phyloP scores from a whole-genome alignment of 2,329 filamentous ascomycete genomes.

The Cadophora sp. region DNA sequence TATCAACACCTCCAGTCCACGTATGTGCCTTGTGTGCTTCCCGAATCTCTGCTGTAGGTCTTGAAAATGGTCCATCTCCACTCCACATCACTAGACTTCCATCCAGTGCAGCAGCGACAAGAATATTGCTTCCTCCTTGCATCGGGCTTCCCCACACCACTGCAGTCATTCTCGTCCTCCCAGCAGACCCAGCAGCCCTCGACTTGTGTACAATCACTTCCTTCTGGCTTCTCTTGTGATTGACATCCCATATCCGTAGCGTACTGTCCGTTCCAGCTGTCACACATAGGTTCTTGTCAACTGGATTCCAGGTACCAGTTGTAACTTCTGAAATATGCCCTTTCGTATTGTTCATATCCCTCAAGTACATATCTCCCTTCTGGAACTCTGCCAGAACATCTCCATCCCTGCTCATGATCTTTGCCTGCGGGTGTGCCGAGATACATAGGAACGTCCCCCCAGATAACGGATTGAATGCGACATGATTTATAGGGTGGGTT shows the following conservation, averaged over 20 bases:
- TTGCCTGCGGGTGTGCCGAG: constrained; percentile 87
- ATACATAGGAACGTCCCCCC: constrained; percentile 85
- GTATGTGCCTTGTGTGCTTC: constrained; percentile 83
- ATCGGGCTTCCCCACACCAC: constrained; percentile 82
- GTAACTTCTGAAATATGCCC: constrained; percentile 94
- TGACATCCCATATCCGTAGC: constrained; percentile 95
- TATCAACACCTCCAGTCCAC: constrained; percentile 91
- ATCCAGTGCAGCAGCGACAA: constrained; percentile 85
- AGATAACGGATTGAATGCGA: constrained; percentile 84
- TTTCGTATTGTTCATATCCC: constrained; percentile 97
- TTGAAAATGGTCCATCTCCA: constrained; percentile 83
- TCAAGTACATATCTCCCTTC: constrained; percentile 97
- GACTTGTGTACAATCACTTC: constrained; percentile 97
- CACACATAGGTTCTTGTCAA: constrained; percentile 81
- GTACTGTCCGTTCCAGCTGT: constrained; percentile 97
- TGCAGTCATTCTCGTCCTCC: constrained; percentile 91
- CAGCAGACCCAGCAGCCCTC: constrained; percentile 83
- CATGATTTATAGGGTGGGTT: constrained; percentile 85
- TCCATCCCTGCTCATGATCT: constrained; percentile 88
- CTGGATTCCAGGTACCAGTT: constrained; percentile 89
- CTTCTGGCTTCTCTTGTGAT: constrained; percentile 87
- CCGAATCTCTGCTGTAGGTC: constrained; percentile 82
- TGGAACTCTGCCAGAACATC: constrained; percentile 86
- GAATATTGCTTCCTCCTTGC: constrained; percentile 78
- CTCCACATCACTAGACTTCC: constrained; percentile 92